A percentile compares a stretch with the other conserved stretches of the same genome.
Evolutionary conservation across 1,139 yeast species (phyloP).

Genomic region (Candida mesenterica): DNA sequence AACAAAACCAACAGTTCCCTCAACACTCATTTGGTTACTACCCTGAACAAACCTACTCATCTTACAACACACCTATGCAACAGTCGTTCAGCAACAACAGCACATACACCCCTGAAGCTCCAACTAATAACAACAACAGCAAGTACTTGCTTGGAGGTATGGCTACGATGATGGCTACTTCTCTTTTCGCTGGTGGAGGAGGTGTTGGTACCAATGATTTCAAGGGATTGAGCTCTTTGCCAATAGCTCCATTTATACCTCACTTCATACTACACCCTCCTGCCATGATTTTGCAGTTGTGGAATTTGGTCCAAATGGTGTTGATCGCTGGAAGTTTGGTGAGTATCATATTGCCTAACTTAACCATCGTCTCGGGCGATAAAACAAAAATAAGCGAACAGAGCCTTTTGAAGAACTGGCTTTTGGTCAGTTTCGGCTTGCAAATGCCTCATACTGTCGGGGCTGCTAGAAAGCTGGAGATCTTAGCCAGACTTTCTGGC

Average conservation of each 20-base stretch:
- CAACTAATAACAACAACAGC: constrained; percentile 12
- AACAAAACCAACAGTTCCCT: not conserved
- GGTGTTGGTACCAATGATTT: constrained; percentile 26
- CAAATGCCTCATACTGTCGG: constrained; percentile 26
- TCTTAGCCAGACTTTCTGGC: constrained; percentile 27
- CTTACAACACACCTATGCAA: constrained; percentile 22
- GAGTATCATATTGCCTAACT: constrained; percentile 25
- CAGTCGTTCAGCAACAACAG: constrained; percentile 15
- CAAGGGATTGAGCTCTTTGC: constrained; percentile 40
- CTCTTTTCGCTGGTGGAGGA: constrained; percentile 37
- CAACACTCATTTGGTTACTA: constrained; percentile 21
- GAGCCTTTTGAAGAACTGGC: constrained; percentile 19
- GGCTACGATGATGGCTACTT: constrained; percentile 53
- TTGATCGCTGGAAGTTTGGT: constrained; percentile 29
- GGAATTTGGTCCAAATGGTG: constrained; percentile 25
- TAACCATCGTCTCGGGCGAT: constrained; percentile 6
- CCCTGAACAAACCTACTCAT: constrained; percentile 20
- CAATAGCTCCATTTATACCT: constrained; percentile 30
- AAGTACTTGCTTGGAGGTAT: constrained; percentile 53
- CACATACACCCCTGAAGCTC: constrained; percentile 10
- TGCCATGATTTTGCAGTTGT: constrained; percentile 25
- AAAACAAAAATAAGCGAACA: constrained; percentile 2
- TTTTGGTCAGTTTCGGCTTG: constrained; percentile 30
- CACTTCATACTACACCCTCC: constrained; percentile 24
- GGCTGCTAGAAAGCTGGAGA: constrained; percentile 17